phyloP scores from a whole-genome alignment of 2,329 filamentous ascomycete genomes.

The Colletotrichum horii region DNA sequence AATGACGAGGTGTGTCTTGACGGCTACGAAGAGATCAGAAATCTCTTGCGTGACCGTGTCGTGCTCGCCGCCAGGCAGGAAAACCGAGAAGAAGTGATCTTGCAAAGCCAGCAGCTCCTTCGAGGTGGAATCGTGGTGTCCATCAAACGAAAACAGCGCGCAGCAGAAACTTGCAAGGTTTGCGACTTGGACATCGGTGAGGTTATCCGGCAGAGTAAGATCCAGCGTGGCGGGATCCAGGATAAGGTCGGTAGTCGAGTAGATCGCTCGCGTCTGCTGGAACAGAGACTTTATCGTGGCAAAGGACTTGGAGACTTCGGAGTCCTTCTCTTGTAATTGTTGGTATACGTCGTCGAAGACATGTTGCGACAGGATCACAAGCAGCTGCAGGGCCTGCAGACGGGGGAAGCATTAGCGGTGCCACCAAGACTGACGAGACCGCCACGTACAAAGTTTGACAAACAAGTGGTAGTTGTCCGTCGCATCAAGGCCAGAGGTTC shows the following conservation, averaged over 20 bases:
- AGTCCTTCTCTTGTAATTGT: conserved; percentile 35
- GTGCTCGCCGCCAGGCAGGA: conserved; percentile 41
- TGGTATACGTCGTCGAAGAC: conserved; percentile 40
- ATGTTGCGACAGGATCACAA: conserved; percentile 41
- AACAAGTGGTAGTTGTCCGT: conserved; percentile 40
- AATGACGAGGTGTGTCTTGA: conserved; percentile 59
- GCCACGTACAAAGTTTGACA: conserved; percentile 45
- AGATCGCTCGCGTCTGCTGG: conserved; percentile 37
- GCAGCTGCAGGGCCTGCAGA: conserved; percentile 41
- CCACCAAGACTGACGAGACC: conserved; percentile 13
- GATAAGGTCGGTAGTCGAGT: conserved; percentile 32
- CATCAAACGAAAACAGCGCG: conserved; percentile 41
- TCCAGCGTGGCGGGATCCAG: conserved; percentile 34
- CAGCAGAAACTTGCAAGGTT: conserved; percentile 53
- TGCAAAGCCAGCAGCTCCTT: conserved; percentile 51
- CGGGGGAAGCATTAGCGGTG: conserved; percentile 6
- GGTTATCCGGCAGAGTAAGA: conserved; percentile 37
- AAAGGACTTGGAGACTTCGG: conserved; percentile 38
- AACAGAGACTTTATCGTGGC: conserved; percentile 35
- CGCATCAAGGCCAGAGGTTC: conserved; percentile 43
- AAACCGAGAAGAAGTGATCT: conserved; percentile 48
- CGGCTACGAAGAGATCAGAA: conserved; percentile 48
- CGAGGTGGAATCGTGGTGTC: conserved; percentile 35
- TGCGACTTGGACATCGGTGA: conserved; percentile 47
- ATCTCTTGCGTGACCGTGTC: conserved; percentile 45